Percentiles rank a stretch among this genome's conserved stretches.
Conservation (phyloP, 164 flowering plant species). For the Magnolia kwangsiensis region DNA sequence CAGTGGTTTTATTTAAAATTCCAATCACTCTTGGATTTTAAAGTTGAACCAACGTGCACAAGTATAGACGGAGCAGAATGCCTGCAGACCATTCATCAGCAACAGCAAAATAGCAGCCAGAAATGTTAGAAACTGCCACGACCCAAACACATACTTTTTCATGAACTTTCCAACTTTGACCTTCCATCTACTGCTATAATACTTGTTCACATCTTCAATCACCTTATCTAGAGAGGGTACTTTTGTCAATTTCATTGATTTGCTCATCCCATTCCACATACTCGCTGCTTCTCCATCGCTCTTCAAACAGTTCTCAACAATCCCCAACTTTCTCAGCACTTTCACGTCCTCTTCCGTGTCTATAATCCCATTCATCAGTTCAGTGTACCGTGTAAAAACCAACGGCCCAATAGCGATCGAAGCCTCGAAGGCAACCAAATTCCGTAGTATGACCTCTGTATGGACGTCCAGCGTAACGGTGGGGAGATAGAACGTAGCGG, state of each 20-base stretch:
- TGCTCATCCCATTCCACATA: constrained; percentile 19
- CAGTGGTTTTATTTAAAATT: too few species aligned
- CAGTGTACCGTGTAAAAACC: constrained; percentile 21
- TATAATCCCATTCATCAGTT: constrained; percentile 26
- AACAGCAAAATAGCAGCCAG: neutral
- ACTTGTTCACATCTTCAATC: constrained; percentile 14
- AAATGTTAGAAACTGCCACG: constrained; percentile 14
- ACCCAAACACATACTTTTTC: constrained; percentile 14
- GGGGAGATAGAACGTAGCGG: constrained; percentile 11
- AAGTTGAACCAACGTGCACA: neutral
- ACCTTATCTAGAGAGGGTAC: constrained; percentile 9
- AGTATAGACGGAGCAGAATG: constrained; percentile 13
- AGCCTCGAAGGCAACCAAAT: constrained; percentile 25
- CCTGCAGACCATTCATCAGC: neutral
- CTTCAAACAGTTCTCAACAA: constrained; percentile 14
- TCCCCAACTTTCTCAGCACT: constrained; percentile 15
- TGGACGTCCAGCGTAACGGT: constrained; percentile 6
- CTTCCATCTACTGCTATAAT: constrained; percentile 9
- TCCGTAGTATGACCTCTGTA: constrained; percentile 13
- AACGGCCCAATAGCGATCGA: constrained; percentile 14
- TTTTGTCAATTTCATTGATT: constrained; percentile 9
- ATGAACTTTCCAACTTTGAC: constrained; percentile 5
- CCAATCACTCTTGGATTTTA: too few species aligned
- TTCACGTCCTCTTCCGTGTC: constrained; percentile 23
- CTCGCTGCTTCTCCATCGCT: constrained; percentile 15